Conservation (phyloP, 2,329 filamentous ascomycete genomes). For the Ophiostoma ips region DNA sequence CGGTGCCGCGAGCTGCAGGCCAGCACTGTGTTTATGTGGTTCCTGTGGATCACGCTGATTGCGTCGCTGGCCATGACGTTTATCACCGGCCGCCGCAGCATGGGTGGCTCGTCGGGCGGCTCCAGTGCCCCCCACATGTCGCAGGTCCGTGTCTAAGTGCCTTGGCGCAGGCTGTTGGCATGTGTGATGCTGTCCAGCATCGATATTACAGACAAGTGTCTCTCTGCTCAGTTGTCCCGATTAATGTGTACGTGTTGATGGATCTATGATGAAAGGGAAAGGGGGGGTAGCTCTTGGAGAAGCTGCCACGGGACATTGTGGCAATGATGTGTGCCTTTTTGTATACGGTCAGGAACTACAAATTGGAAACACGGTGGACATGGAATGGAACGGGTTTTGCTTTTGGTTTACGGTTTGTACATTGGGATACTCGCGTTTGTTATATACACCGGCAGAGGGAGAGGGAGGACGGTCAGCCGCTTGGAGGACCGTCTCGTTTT, state of each 20-base stretch:
- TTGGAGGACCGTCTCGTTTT: too few species aligned
- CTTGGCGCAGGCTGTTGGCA: too few species aligned
- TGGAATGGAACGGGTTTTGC: too few species aligned
- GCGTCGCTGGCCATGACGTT: constrained; percentile 42
- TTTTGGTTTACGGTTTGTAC: not conserved
- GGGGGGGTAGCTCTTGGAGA: constrained; percentile 8
- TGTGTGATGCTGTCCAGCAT: too few species aligned
- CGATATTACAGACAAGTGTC: constrained; percentile 2
- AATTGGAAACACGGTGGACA: not conserved
- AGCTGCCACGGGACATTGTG: constrained; percentile 5
- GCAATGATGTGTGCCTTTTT: too few species aligned
- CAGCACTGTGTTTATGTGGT: constrained; percentile 64
- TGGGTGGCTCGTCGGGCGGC: constrained; percentile 26
- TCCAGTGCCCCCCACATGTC: constrained; percentile 36
- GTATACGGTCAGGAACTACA: too few species aligned
- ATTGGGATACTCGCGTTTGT: constrained; percentile 1
- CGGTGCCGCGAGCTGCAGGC: constrained; percentile 66
- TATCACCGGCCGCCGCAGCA: constrained; percentile 36
- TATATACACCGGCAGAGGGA: constrained; percentile 1
- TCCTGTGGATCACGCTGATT: constrained; percentile 51
- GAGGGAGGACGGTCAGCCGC: not conserved
- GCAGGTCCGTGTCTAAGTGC: constrained; percentile 28
- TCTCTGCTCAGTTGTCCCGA: constrained; percentile 2
- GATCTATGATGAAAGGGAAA: not conserved
- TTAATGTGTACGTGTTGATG: constrained; percentile 5